These are phyloP conservation scores for Peronospora farinosa DNA, from an alignment of 352 stramenopile genomes.

Conservation along the genomic window DNA sequence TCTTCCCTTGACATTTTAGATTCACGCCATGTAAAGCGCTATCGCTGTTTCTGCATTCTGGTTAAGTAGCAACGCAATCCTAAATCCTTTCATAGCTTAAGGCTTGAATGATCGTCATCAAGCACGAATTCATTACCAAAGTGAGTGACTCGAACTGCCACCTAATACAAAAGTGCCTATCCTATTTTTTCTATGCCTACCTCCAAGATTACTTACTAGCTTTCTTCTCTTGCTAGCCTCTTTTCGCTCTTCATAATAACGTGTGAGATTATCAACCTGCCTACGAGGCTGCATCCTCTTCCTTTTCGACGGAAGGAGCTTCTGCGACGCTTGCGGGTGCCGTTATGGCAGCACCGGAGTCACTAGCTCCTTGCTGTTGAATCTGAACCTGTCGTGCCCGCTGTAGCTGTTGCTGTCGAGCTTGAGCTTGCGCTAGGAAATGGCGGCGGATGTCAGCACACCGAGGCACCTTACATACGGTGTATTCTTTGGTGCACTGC, in stretches of 20 bases:
- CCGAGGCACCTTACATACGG: conserved; percentile 72
- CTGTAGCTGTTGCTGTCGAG: conserved; percentile 57
- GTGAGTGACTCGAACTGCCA: conserved; percentile 15
- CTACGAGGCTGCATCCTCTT: conserved; percentile 20
- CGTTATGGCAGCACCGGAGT: neutral
- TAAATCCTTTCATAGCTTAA: no score
- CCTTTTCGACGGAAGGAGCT: conserved; percentile 14
- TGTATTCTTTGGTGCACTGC: conserved; percentile 75
- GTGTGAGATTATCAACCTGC: neutral
- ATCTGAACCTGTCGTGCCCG: conserved; percentile 34
- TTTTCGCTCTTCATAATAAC: neutral
- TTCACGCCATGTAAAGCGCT: no score
- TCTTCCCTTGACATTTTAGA: no score
- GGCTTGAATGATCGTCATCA: no score
- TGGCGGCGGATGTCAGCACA: conserved; percentile 83
- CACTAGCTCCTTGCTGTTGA: conserved; percentile 22
- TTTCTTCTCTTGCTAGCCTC: neutral
- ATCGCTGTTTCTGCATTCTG: no score
- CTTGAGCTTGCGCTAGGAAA: conserved; percentile 74
- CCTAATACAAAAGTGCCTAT: conserved; percentile 10
- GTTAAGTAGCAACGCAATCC: no score
- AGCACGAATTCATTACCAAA: conserved; percentile 27
- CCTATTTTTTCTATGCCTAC: conserved; percentile 33
- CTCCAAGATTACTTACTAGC: conserved; percentile 8
- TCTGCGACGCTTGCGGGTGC: neutral